Evolutionary conservation across 2,329 filamentous ascomycete genomes (phyloP).

Genomic region (Aspergillus ochraceoroseus): DNA sequence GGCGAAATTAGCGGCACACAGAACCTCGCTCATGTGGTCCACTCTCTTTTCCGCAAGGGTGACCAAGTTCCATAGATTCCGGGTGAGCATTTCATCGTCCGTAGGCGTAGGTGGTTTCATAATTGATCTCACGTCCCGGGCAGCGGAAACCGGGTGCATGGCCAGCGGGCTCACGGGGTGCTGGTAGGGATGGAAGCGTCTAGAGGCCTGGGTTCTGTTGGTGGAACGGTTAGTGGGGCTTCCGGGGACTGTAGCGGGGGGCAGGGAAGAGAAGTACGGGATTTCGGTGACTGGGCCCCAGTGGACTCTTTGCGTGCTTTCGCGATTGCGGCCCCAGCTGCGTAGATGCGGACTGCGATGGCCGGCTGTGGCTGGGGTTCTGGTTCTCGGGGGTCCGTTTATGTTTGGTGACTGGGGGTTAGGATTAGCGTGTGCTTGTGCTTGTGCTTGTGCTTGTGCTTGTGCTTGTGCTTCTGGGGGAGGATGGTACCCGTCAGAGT

Average conservation of each 20-base stretch:
- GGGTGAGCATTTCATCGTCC: constrained; percentile 15
- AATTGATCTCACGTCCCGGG: no score
- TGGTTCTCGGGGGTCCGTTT: no score
- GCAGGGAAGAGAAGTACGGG: not conserved
- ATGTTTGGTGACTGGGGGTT: no score
- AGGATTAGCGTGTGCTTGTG: no score
- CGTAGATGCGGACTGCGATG: not conserved
- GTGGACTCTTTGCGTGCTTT: constrained; percentile 9
- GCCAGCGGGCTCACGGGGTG: no score
- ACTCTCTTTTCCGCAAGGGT: constrained; percentile 6
- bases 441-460: no score
- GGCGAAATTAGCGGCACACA: constrained; percentile 2
- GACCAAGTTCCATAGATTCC: constrained; percentile 14
- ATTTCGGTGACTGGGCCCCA: constrained; percentile 7
- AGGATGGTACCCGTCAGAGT: no score
- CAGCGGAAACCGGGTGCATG: no score
- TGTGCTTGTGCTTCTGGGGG: no score
- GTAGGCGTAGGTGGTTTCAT: constrained; percentile 15
- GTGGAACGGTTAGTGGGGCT: not conserved
- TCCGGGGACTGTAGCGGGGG: not conserved
- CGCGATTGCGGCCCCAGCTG: not conserved
- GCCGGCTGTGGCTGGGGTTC: no score
- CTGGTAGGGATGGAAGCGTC: not conserved
- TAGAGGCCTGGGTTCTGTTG: not conserved
- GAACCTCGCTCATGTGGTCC: constrained; percentile 10